Conservation (phyloP, 1,284 basidiomycete species). For the Naganishia liquefaciens region DNA sequence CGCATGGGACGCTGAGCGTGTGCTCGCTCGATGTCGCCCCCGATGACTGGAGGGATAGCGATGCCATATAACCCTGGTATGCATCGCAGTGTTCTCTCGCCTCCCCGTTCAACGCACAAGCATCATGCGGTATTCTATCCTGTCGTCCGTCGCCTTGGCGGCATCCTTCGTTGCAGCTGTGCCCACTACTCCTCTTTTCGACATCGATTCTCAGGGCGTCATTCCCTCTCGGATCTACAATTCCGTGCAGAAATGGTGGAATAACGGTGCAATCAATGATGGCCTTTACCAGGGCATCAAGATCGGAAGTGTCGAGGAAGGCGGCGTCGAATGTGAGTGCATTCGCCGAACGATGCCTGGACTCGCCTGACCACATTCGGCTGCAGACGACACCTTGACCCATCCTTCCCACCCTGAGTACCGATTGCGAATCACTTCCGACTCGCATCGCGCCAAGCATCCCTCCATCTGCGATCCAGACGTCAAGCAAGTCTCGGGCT, state of each 20-base stretch:
- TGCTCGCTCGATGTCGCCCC: too few relatives aligned
- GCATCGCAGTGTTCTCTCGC: too few relatives aligned
- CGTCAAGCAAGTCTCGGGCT: constrained; percentile 84
- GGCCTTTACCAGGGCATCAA: constrained; percentile 56
- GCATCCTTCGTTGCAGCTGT: constrained; percentile 24
- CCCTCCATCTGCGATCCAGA: constrained; percentile 69
- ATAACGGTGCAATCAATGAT: constrained; percentile 17
- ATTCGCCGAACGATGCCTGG: constrained; percentile 37
- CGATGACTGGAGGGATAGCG: too few relatives aligned
- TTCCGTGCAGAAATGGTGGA: constrained; percentile 25
- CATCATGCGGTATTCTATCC: constrained; percentile 29
- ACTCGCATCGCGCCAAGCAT: constrained; percentile 7
- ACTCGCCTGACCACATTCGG: neutral
- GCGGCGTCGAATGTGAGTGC: constrained; percentile 65
- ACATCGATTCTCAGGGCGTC: constrained; percentile 14
- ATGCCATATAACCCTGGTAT: too few relatives aligned
- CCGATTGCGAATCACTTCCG: constrained; percentile 65
- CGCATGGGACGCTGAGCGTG: too few relatives aligned
- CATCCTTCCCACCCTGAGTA: constrained; percentile 71
- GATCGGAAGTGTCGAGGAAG: constrained; percentile 58
- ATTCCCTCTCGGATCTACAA: constrained; percentile 28
- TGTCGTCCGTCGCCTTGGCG: constrained; percentile 21
- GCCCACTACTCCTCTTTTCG: constrained; percentile 22
- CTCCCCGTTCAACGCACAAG: too few relatives aligned
- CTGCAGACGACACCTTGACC: constrained; percentile 63